Percentiles rank a stretch among this genome's conserved stretches.
Conservation (phyloP, 768 basidiomycete genomes). For the Tylopilus rubrobrunneus region DNA sequence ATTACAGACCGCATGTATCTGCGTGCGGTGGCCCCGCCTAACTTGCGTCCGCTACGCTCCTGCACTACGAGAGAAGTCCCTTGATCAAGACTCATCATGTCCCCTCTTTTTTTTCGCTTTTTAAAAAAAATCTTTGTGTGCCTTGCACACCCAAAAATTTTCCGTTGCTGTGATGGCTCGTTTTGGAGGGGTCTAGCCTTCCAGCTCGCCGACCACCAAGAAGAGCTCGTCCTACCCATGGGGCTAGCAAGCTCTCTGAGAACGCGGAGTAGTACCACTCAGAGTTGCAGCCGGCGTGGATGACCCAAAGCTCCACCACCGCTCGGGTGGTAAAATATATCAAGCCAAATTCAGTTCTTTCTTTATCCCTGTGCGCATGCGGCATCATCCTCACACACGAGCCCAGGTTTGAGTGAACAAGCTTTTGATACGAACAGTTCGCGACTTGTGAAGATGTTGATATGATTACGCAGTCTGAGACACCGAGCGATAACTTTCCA, state of each 20-base stretch:
- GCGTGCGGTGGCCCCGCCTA: slow-evolving; percentile 25
- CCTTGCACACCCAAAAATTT: slow-evolving; percentile 16
- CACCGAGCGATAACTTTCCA: slow-evolving; percentile 1
- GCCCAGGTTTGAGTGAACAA: slow-evolving; percentile 14
- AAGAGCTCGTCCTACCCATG: too few relatives aligned
- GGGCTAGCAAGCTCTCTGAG: neutral
- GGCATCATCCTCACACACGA: slow-evolving; percentile 11
- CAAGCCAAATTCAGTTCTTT: slow-evolving; percentile 6
- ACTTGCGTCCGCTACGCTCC: slow-evolving; percentile 20
- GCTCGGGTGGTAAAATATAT: neutral
- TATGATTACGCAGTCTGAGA: slow-evolving; percentile 1
- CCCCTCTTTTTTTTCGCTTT: slow-evolving; percentile 11
- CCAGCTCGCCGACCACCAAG: neutral
- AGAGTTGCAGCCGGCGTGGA: slow-evolving; percentile 9
- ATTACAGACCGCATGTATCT: slow-evolving; percentile 23
- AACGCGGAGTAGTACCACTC: slow-evolving; percentile 21
- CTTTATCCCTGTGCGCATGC: slow-evolving; percentile 9
- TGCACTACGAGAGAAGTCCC: slow-evolving; percentile 20
- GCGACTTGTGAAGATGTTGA: neutral
- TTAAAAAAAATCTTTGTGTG: slow-evolving; percentile 3
- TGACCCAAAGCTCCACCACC: neutral
- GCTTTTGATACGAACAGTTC: slow-evolving; percentile 18
- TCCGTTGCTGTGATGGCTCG: neutral
- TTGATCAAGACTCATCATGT: neutral
- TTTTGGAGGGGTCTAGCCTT: slow-evolving; percentile 9